These are phyloP conservation scores for Groenewaldozyma salmanticensis DNA, from an alignment of 805 yeast species.

Conservation along the genomic window DNA sequence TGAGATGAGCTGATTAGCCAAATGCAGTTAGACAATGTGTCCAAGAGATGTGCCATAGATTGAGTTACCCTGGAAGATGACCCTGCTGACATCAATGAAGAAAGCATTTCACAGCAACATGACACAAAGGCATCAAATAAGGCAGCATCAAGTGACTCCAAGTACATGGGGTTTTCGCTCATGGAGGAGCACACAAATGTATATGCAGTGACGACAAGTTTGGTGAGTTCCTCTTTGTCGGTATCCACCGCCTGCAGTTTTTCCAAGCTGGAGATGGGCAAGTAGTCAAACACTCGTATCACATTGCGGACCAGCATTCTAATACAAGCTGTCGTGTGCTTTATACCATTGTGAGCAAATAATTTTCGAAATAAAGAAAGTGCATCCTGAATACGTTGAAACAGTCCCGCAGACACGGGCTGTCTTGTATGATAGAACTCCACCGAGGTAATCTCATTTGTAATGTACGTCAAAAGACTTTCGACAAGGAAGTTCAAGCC, in stretches of 20 bases:
- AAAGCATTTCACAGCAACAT: not conserved
- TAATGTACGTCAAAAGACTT: not conserved
- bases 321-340: not conserved
- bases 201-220: not conserved
- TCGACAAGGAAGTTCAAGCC: not conserved
- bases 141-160: not conserved
- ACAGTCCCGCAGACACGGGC: not conserved
- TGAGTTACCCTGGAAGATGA: not conserved
- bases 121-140: not conserved
- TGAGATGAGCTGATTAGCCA: not conserved
- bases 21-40: not conserved
- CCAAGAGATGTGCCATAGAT: not conserved
- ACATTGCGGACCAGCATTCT: not conserved
- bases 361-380: not conserved
- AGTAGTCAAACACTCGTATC: not conserved
- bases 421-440: not conserved
- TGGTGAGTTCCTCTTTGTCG: not conserved
- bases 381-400: not conserved
- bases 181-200: not conserved
- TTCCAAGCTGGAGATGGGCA: not conserved
- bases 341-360: not conserved
- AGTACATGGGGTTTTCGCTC: not conserved
- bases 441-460: not conserved
- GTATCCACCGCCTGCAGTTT: not conserved
- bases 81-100: not conserved